phyloP scores from a whole-genome alignment of 2,329 filamentous ascomycete genomes.

The Phialocephala sp. region DNA sequence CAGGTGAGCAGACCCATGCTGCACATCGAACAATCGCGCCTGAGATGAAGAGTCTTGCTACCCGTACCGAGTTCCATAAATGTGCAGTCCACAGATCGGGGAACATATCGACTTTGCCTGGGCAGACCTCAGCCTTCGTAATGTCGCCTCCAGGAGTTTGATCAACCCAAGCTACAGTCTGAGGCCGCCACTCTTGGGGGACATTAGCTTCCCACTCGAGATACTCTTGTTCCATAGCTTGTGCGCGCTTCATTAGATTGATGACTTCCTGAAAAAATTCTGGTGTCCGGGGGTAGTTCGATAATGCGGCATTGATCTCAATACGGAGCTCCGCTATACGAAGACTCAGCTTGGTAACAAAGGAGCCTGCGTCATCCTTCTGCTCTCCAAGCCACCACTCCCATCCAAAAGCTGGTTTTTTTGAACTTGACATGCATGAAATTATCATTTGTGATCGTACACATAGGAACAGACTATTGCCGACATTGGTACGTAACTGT shows the following conservation, averaged over 20 bases:
- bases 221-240: conserved; percentile 58
- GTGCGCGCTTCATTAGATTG: conserved; percentile 57
- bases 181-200: conserved; percentile 56
- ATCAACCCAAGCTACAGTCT: conserved; percentile 62
- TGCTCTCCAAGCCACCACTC: conserved; percentile 65
- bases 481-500: conserved; percentile 58
- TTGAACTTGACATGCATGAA: conserved; percentile 59
- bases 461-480: conserved; percentile 61
- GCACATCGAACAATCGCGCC: conserved; percentile 63
- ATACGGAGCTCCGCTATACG: conserved; percentile 60
- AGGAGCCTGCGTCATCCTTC: conserved; percentile 56
- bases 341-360: conserved; percentile 52
- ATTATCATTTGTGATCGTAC: conserved; percentile 68
- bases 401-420: conserved; percentile 56
- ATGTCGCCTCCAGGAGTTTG: conserved; percentile 59
- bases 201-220: conserved; percentile 56
- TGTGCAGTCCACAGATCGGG: conserved; percentile 63
- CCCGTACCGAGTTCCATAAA: conserved; percentile 61
- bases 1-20: conserved; percentile 64
- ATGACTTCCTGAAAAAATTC: conserved; percentile 58
- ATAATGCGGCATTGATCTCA: conserved; percentile 58
- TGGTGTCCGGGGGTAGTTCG: conserved; percentile 51
- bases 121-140: conserved; percentile 59
- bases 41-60: conserved; percentile 59
- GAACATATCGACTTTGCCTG: conserved; percentile 65